Conservation (phyloP, 2,329 filamentous ascomycete genomes). For the Cladosporium sp. region DNA sequence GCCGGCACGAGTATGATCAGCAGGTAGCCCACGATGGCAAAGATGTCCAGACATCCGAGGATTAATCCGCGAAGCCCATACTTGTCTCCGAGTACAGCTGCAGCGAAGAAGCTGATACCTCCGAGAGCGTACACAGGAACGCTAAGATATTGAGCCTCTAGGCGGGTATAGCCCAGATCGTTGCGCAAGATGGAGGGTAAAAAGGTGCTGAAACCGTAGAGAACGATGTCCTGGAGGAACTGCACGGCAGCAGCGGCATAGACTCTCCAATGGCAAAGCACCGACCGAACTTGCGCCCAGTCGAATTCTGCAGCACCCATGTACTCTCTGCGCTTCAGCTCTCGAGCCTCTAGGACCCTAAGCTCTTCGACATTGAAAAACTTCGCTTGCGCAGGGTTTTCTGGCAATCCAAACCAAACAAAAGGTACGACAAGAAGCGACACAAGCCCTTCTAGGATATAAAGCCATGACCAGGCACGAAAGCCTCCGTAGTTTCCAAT, state of each 20-base stretch:
- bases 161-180: slow-evolving; percentile 50
- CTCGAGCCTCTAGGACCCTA: slow-evolving; percentile 52
- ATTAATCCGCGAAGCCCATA: slow-evolving; percentile 25
- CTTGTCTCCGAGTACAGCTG: slow-evolving; percentile 51
- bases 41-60: slow-evolving; percentile 24
- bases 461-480: slow-evolving; percentile 40
- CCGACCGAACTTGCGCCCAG: slow-evolving; percentile 48
- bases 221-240: slow-evolving; percentile 54
- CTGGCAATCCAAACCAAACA: slow-evolving; percentile 38
- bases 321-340: slow-evolving; percentile 49
- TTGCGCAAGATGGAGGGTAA: slow-evolving; percentile 55
- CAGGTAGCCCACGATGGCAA: slow-evolving; percentile 26
- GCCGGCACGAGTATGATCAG: slow-evolving; percentile 26
- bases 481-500: slow-evolving; percentile 36
- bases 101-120: slow-evolving; percentile 46
- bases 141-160: slow-evolving; percentile 56
- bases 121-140: slow-evolving; percentile 59
- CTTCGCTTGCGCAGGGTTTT: slow-evolving; percentile 45
- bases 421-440: slow-evolving; percentile 29
- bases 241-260: slow-evolving; percentile 36
- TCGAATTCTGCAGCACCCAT: slow-evolving; percentile 53
- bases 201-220: slow-evolving; percentile 59
- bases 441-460: slow-evolving; percentile 35
- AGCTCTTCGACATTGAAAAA: slow-evolving; percentile 50
- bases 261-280: slow-evolving; percentile 10